Evolutionary conservation across 2,329 filamentous ascomycete species (phyloP).

Genomic region (Ampelomyces quisqualis): DNA sequence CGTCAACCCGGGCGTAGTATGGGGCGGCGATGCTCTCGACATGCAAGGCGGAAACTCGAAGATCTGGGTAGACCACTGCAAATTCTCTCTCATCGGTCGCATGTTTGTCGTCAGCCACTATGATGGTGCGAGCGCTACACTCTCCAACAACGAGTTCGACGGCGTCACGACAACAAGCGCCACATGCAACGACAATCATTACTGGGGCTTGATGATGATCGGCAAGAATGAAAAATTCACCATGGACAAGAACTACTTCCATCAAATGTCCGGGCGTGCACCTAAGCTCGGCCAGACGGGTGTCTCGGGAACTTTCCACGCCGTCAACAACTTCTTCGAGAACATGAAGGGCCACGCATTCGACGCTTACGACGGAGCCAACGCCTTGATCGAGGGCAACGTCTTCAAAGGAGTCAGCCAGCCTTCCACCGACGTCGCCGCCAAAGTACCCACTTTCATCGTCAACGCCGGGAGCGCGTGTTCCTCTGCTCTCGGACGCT

Average conservation of each 20-base stretch:
- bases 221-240: conserved; percentile 47
- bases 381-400: conserved; percentile 48
- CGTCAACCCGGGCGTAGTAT: conserved; percentile 44
- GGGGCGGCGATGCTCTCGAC: conserved; percentile 45
- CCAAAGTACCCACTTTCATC: conserved; percentile 28
- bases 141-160: conserved; percentile 52
- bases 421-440: conserved; percentile 39
- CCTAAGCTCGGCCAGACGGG: conserved; percentile 47
- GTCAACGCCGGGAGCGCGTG: conserved; percentile 30
- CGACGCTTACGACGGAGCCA: conserved; percentile 36
- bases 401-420: conserved; percentile 47
- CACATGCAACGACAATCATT: conserved; percentile 50
- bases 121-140: conserved; percentile 44
- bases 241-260: conserved; percentile 49
- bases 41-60: conserved; percentile 36
- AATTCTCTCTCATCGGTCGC: conserved; percentile 49
- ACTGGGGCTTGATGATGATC: conserved; percentile 50
- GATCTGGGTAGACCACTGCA: conserved; percentile 45
- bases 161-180: conserved; percentile 48
- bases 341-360: conserved; percentile 48
- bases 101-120: conserved; percentile 47
- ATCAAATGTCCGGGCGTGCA: conserved; percentile 48
- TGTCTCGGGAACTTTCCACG: conserved; percentile 21
- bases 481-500: conserved; percentile 18
- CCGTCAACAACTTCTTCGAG: conserved; percentile 40